Evolutionary conservation across 306 rosid species (phyloP).

Genomic region (Myrica gale): DNA sequence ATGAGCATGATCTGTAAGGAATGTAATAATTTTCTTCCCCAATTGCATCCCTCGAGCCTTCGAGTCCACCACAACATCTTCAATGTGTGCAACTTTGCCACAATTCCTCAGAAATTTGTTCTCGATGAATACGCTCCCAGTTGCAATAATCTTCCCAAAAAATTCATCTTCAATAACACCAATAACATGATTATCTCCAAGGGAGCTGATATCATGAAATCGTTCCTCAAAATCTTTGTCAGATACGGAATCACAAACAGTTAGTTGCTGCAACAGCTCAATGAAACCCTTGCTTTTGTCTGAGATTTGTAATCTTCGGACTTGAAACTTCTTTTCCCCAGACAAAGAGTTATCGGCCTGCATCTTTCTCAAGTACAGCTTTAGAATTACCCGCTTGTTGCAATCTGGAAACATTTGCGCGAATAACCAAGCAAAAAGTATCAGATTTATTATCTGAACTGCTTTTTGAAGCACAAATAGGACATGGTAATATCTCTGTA

Average conservation of each 20-base stretch:
- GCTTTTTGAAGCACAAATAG: not conserved
- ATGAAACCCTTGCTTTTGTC: constrained; percentile 78
- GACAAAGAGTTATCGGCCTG: constrained; percentile 10
- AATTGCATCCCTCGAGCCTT: constrained; percentile 53
- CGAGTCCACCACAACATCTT: constrained; percentile 78
- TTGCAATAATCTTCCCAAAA: constrained; percentile 57
- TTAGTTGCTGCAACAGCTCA: constrained; percentile 66
- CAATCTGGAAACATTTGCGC: not conserved
- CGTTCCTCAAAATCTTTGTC: constrained; percentile 65
- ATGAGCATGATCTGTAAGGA: constrained; percentile 62
- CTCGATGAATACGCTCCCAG: constrained; percentile 62
- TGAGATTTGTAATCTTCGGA: constrained; percentile 50
- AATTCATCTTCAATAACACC: constrained; percentile 59
- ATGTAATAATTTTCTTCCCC: constrained; percentile 52
- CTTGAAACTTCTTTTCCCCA: constrained; percentile 37
- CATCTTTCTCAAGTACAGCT: constrained; percentile 26
- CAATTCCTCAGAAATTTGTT: constrained; percentile 73
- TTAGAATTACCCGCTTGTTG: not conserved
- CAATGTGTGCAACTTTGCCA: constrained; percentile 76
- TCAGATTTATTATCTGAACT: not conserved
- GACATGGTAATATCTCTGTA: too few species aligned
- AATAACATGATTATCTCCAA: constrained; percentile 68
- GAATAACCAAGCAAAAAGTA: not conserved
- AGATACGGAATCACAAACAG: constrained; percentile 64
- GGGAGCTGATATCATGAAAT: constrained; percentile 50